Evolutionary conservation across 163 green algal species (phyloP).

Genomic region (Chlorella variabilis): DNA sequence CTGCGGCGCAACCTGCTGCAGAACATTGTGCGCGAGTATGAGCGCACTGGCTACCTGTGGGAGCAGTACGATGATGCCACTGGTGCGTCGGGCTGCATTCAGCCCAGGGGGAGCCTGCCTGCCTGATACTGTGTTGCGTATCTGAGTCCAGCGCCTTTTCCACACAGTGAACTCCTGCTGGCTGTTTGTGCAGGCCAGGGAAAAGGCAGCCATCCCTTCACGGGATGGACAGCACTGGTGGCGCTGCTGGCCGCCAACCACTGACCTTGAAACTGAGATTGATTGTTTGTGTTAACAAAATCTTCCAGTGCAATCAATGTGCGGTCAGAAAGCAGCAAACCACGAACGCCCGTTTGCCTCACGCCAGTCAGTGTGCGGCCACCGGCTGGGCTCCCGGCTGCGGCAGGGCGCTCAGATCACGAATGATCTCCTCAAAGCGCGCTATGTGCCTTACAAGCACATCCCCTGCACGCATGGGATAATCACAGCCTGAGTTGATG

Average conservation of each 20-base stretch:
- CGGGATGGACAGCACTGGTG: conserved; percentile 92
- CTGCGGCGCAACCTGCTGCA: conserved; percentile 73
- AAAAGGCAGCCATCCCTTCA: conserved; percentile 93
- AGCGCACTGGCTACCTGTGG: conserved; percentile 47
- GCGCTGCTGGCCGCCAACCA: conserved; percentile 77
- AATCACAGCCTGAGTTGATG: too few relatives aligned
- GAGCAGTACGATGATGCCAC: conserved; percentile 84
- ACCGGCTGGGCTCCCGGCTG: conserved; percentile 8
- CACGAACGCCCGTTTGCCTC: too few relatives aligned
- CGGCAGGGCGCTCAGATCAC: conserved; percentile 51
- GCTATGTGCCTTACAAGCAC: conserved; percentile 64
- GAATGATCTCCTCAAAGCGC: conserved; percentile 63
- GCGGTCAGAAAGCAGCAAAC: too few relatives aligned
- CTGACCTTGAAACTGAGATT: background rate
- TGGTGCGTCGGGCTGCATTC: conserved; percentile 42
- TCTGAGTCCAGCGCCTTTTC: too few relatives aligned
- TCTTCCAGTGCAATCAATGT: too few relatives aligned
- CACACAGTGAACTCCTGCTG: too few relatives aligned
- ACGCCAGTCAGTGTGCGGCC: too few relatives aligned
- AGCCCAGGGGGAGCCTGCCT: too few relatives aligned
- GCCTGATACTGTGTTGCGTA: too few relatives aligned
- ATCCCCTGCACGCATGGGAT: conserved; percentile 30
- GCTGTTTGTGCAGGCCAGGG: conserved; percentile 54
- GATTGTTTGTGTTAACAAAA: background rate
- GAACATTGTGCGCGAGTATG: conserved; percentile 71